Evolutionary conservation across 371 early-diverging fungal species (phyloP), one percentile per base, ranked within the genome.

Genomic region (Syncephalastrum sp.): DNA sequence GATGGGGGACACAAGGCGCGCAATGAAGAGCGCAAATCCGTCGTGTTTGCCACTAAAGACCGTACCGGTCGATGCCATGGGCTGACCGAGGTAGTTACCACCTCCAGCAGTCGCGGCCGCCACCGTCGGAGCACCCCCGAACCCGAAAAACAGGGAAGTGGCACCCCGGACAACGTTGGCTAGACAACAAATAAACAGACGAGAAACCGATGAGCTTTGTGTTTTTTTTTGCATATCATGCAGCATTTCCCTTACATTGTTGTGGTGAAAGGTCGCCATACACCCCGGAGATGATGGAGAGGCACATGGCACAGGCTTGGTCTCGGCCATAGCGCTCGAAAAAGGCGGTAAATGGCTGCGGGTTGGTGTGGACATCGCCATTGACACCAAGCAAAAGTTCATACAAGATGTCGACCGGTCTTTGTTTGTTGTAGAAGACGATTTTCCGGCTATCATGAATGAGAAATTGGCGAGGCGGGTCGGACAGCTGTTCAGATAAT

Each of bases 221-320:
- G 12, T 33, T 0, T 33, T 33, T 33, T 21, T 21, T 21, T 21
- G 21, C 21, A 10, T 10, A 33, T 33, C 12, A 33, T 10, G 2
- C 38, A 21, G 21, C 21, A 21, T 12, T 2, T 47, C 14, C n/a
- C 51, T 13, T 57, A 68, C 68, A 60, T 54, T 56, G 47, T 47
- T 68, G 63, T 15, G 27, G 54, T 5, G 45, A 47, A 5, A 33
- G 38, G 38, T 33, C 38, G 38, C 38, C 38, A 33, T 33, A 33
- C 2, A 33, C 38, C 5, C 38, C 62, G 47, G 87, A 88, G 42
- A 86, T 65, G 47, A 92, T 77, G 0, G 81, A 80, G 2, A 91
- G 66, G 64, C 86, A 88, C 89, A 92, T 90, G 46, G 91, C 86
- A 60, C 91, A 89, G 3, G 87, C 69, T 63, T 89, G 85, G 15